Percentiles rank a stretch among this genome's conserved stretches.
Conservation (phyloP, 2,329 filamentous ascomycete genomes). For the Cadophora malorum region DNA sequence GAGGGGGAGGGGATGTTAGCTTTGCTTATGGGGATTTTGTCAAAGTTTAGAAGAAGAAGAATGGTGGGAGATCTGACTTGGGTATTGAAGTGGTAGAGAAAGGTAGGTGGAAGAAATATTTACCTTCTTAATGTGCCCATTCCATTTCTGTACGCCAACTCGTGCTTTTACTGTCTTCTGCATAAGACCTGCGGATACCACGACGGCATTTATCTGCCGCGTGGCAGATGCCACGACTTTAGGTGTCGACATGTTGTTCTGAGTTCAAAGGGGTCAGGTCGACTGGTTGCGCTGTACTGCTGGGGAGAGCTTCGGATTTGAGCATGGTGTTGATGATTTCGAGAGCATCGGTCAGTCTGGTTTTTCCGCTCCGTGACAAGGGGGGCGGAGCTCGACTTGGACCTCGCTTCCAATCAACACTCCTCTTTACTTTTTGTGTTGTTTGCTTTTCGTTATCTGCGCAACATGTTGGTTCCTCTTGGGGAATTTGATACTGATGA, state of each 20-base stretch:
- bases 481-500: no score
- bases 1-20: background rate
- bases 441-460: no score
- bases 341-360: background rate
- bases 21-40: no score
- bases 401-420: no score
- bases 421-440: no score
- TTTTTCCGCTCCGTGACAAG: background rate
- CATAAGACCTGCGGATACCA: conserved; percentile 80
- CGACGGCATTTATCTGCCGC: conserved; percentile 54
- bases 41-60: no score
- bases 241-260: conserved; percentile 18
- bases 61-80: no score
- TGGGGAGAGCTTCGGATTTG: background rate
- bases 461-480: no score
- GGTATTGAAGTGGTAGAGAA: no score
- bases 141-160: conserved; percentile 74
- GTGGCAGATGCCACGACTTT: conserved; percentile 23
- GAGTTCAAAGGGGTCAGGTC: background rate
- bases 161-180: conserved; percentile 80
- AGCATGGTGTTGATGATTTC: conserved; percentile 11
- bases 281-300: background rate
- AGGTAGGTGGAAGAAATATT: conserved; percentile 11
- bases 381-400: background rate
- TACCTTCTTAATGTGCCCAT: conserved; percentile 76